Conservation (phyloP, 306 rosid genomes). For the Ormosia semicastrata region DNA sequence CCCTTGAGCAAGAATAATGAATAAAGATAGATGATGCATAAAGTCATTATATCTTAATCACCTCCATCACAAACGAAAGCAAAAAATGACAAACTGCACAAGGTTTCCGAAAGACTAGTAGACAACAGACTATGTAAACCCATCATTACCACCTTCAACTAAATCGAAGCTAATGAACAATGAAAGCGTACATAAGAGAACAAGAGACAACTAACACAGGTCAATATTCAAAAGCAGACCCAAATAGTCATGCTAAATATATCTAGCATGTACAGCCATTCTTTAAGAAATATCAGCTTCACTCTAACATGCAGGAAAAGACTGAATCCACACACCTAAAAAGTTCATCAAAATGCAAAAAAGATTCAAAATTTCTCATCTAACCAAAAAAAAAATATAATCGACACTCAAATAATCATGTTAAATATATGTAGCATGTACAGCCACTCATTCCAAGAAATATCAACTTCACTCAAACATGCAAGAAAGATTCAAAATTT, state of each 20-base stretch:
- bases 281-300: neutral
- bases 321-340: neutral
- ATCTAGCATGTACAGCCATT: too few relatives aligned
- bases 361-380: neutral
- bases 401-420: too few relatives aligned
- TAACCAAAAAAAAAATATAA: neutral
- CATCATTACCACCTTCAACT: neutral
- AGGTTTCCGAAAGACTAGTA: neutral
- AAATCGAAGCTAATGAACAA: neutral
- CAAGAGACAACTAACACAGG: neutral
- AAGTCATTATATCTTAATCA: neutral
- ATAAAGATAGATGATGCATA: neutral
- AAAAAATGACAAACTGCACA: neutral
- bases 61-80: neutral
- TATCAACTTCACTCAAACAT: neutral
- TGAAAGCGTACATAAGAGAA: neutral
- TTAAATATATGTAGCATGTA: too few relatives aligned
- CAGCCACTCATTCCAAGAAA: too few relatives aligned
- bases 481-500: neutral
- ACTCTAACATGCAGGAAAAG: neutral
- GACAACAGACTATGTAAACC: neutral
- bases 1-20: neutral
- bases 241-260: neutral
- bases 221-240: neutral
- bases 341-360: neutral